Conservation (phyloP, 345 rosid species). For the Conringia planisiliqua region DNA sequence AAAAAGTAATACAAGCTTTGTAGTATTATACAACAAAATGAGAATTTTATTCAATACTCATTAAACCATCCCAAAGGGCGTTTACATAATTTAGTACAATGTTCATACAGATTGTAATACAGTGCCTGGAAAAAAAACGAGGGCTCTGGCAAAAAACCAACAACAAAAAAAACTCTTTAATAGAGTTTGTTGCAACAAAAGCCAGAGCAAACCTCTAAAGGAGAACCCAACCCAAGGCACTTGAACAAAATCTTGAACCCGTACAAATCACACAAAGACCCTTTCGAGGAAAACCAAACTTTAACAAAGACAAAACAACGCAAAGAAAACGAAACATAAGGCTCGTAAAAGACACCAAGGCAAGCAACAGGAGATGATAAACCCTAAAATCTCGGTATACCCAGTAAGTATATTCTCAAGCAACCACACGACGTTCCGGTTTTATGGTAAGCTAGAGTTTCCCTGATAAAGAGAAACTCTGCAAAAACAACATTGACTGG, state of each 20-base stretch:
- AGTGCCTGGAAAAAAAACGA: conserved; percentile 19
- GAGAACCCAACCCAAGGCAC: conserved; percentile 17
- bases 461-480: conserved; percentile 32
- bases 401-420: conserved; percentile 52
- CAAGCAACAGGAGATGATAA: conserved; percentile 25
- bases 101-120: conserved; percentile 12
- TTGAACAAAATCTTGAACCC: conserved; percentile 16
- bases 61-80: conserved; percentile 27
- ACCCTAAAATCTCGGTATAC: conserved; percentile 36
- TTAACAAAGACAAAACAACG: conserved; percentile 1
- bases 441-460: conserved; percentile 45
- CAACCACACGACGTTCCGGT: conserved; percentile 35
- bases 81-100: conserved; percentile 18
- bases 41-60: conserved; percentile 28
- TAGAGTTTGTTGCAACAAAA: conserved; percentile 31
- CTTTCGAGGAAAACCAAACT: conserved; percentile 21
- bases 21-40: conserved; percentile 14
- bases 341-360: conserved; percentile 9
- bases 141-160: conserved; percentile 29
- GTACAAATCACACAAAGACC: conserved; percentile 19
- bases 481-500: conserved; percentile 56
- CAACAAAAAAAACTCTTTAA: conserved; percentile 27
- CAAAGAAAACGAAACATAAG: background rate
- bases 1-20: background rate
- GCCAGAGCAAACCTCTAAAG: conserved; percentile 29